Conservation (phyloP, 441 rosid species). For the Dalechampia spathulata region DNA sequence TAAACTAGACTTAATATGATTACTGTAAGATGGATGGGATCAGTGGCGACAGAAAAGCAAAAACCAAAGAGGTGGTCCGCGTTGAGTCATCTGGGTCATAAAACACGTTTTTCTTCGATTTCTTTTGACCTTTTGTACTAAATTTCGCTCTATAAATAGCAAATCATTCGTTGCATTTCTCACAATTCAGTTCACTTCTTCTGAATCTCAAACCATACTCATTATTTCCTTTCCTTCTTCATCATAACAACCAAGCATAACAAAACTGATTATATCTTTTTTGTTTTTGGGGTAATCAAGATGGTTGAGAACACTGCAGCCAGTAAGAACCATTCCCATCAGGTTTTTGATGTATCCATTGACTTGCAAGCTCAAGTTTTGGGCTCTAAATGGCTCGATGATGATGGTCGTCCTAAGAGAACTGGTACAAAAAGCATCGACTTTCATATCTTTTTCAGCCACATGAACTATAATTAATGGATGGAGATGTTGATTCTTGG, state of each 20-base stretch:
- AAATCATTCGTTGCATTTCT: too few relatives aligned
- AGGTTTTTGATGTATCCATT: slow-evolving; percentile 37
- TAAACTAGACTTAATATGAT: too few relatives aligned
- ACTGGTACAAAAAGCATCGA: slow-evolving; percentile 38
- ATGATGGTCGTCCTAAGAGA: slow-evolving; percentile 61
- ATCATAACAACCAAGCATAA: too few relatives aligned
- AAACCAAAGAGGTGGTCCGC: neutral
- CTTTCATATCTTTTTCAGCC: too few relatives aligned
- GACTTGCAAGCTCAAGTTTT: slow-evolving; percentile 21
- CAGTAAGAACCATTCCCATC: slow-evolving; percentile 17
- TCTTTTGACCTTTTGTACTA: neutral
- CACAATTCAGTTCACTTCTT: too few relatives aligned
- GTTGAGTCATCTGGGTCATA: neutral
- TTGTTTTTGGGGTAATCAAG: slow-evolving; percentile 12
- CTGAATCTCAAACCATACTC: too few relatives aligned
- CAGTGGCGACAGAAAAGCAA: too few relatives aligned
- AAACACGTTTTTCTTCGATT: neutral
- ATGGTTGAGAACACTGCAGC: slow-evolving; percentile 46
- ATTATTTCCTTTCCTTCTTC: too few relatives aligned
- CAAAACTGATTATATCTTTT: too few relatives aligned
- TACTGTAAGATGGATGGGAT: too few relatives aligned
- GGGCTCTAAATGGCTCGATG: slow-evolving; percentile 53
- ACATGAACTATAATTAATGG: too few relatives aligned
- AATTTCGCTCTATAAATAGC: neutral
- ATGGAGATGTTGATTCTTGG: too few relatives aligned